Evolutionary conservation across 2,329 filamentous ascomycete genomes (phyloP).

Genomic region (Ceratocystis huliohia): DNA sequence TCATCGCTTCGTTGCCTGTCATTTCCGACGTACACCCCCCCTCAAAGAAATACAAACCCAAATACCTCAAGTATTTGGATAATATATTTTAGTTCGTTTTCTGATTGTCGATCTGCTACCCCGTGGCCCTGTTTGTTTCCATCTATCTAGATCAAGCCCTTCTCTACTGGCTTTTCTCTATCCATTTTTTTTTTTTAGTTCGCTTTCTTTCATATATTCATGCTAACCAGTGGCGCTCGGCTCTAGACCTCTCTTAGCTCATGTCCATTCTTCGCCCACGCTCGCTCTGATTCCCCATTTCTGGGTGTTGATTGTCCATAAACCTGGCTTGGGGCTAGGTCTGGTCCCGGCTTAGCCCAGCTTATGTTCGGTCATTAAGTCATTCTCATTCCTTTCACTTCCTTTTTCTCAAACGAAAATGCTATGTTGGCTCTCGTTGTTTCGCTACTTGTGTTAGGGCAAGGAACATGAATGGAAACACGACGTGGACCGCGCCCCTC

Average conservation of each 20-base stretch:
- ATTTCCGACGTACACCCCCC: not conserved
- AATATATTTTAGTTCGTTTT: not conserved
- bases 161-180: not conserved
- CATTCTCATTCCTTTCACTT: not conserved
- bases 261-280: not conserved
- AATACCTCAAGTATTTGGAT: not conserved
- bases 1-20: not conserved
- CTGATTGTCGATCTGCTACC: not conserved
- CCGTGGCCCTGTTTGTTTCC: not conserved
- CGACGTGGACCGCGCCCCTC: not conserved
- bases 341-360: not conserved
- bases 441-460: constrained; percentile 4
- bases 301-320: not conserved
- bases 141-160: constrained; percentile 1
- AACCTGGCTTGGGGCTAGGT: not conserved
- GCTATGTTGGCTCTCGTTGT: constrained; percentile 1
- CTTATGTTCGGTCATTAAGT: not conserved
- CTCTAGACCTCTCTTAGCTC: not conserved
- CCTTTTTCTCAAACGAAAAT: not conserved
- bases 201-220: not conserved
- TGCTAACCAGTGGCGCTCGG: not conserved
- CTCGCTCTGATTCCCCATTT: not conserved
- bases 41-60: not conserved
- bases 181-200: not conserved
- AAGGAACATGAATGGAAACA: constrained; percentile 1